Percentiles rank a stretch among this genome's conserved stretches.
Conservation (phyloP, 805 yeast species). For the Cyberlindnera mycetangii region DNA sequence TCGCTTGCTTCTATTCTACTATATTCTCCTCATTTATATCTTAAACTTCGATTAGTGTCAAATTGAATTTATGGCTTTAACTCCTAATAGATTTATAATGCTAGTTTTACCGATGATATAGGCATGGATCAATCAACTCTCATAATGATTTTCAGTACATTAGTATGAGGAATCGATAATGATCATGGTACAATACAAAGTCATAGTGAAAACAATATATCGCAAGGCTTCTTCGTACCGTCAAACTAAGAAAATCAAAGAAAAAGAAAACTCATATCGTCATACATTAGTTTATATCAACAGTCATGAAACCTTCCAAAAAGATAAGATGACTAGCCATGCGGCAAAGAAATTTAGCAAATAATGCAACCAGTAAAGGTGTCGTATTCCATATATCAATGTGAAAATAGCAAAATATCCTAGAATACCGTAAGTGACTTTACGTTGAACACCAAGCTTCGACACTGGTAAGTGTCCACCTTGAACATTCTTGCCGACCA, state of each 20-base stretch:
- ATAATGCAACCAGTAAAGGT: constrained; percentile 83
- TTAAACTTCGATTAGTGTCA: too few relatives aligned
- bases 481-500: constrained; percentile 53
- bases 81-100: neutral
- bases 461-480: constrained; percentile 44
- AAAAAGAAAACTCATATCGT: neutral
- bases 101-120: too few relatives aligned
- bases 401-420: constrained; percentile 58
- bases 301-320: constrained; percentile 17
- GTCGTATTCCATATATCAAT: constrained; percentile 71
- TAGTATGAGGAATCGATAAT: too few relatives aligned
- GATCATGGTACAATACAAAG: too few relatives aligned
- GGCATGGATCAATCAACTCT: too few relatives aligned
- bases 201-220: too few relatives aligned
- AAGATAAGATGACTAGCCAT: constrained; percentile 37
- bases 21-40: neutral
- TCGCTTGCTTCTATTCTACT: too few relatives aligned
- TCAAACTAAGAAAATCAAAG: too few relatives aligned
- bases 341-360: constrained; percentile 63
- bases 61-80: too few relatives aligned
- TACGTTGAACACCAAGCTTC: constrained; percentile 26
- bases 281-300: neutral
- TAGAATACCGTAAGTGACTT: constrained; percentile 38
- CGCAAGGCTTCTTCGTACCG: too few relatives aligned
- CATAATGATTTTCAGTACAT: too few relatives aligned